A percentile compares a stretch with the other conserved stretches of the same genome.
Evolutionary conservation across 2,329 filamentous ascomycete genomes (phyloP).

Genomic region (Huntiella decipiens): DNA sequence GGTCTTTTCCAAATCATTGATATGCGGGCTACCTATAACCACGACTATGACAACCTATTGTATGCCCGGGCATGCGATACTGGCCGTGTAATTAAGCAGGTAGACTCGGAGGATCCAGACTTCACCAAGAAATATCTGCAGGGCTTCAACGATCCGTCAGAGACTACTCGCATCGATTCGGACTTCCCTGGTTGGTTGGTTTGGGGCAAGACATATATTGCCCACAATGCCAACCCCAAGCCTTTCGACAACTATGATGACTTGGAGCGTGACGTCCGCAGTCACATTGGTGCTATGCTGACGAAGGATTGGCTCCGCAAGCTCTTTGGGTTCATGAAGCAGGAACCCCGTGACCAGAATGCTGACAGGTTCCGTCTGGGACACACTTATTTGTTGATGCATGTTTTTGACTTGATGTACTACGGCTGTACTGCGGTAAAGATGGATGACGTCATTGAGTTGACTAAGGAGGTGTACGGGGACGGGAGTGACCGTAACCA

Average conservation of each 20-base stretch:
- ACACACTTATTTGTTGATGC: constrained; percentile 69
- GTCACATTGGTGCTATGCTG: constrained; percentile 62
- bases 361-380: constrained; percentile 80
- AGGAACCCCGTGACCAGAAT: constrained; percentile 69
- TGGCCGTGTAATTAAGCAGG: constrained; percentile 56
- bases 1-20: constrained; percentile 69
- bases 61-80: constrained; percentile 30
- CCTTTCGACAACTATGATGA: constrained; percentile 60
- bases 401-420: constrained; percentile 78
- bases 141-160: constrained; percentile 51
- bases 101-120: constrained; percentile 52
- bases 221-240: constrained; percentile 51
- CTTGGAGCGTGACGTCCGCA: constrained; percentile 52
- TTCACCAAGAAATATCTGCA: constrained; percentile 67
- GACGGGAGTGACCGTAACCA: constrained; percentile 96
- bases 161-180: constrained; percentile 75
- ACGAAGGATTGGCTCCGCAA: constrained; percentile 71
- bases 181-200: constrained; percentile 94
- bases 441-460: constrained; percentile 72
- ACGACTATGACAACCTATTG: constrained; percentile 44
- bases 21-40: constrained; percentile 65
- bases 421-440: constrained; percentile 58
- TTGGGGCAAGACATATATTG: constrained; percentile 77
- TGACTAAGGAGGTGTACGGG: constrained; percentile 59
- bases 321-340: constrained; percentile 86